Evolutionary conservation across 2,329 filamentous ascomycete species (phyloP).

Genomic region (Penicillium carneum): DNA sequence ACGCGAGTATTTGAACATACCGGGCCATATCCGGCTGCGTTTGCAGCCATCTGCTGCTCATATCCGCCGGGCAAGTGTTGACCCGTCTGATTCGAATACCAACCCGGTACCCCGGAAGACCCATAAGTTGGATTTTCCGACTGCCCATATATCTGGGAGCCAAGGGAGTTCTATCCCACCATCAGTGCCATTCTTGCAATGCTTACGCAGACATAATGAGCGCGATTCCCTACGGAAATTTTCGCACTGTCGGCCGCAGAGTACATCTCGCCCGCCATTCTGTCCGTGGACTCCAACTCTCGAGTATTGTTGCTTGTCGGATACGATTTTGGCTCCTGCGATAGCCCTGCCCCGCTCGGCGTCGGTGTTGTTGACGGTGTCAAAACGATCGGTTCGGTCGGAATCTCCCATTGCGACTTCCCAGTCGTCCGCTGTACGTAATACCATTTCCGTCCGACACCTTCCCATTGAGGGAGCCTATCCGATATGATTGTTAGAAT

Average conservation of each 20-base stretch:
- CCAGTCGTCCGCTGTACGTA: slow-evolving; percentile 51
- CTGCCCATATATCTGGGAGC: slow-evolving; percentile 29
- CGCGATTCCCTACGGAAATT: slow-evolving; percentile 39
- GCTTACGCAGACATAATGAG: slow-evolving; percentile 32
- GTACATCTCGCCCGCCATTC: slow-evolving; percentile 26
- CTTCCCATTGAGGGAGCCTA: slow-evolving; percentile 53
- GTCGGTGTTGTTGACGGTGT: slow-evolving; percentile 46
- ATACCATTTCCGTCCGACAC: slow-evolving; percentile 49
- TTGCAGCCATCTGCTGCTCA: slow-evolving; percentile 8
- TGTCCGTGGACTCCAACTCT: slow-evolving; percentile 18
- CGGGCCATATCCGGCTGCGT: slow-evolving; percentile 6
- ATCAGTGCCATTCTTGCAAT: slow-evolving; percentile 38
- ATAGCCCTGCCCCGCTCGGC: slow-evolving; percentile 39
- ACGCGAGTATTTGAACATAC: slow-evolving; percentile 17
- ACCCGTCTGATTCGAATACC: slow-evolving; percentile 29
- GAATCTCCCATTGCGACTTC: slow-evolving; percentile 52
- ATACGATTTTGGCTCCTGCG: slow-evolving; percentile 37
- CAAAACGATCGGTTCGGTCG: slow-evolving; percentile 49
- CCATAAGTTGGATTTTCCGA: slow-evolving; percentile 25
- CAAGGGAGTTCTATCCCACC: slow-evolving; percentile 36
- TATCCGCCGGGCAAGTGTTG: slow-evolving; percentile 19
- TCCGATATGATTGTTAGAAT: neutral
- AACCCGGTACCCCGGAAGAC: slow-evolving; percentile 25
- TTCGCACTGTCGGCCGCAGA: slow-evolving; percentile 30
- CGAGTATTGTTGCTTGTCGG: slow-evolving; percentile 35